Base-by-base conservation (phyloP, 768 basidiomycete genomes). In the Boletus reticulatus region DNA sequence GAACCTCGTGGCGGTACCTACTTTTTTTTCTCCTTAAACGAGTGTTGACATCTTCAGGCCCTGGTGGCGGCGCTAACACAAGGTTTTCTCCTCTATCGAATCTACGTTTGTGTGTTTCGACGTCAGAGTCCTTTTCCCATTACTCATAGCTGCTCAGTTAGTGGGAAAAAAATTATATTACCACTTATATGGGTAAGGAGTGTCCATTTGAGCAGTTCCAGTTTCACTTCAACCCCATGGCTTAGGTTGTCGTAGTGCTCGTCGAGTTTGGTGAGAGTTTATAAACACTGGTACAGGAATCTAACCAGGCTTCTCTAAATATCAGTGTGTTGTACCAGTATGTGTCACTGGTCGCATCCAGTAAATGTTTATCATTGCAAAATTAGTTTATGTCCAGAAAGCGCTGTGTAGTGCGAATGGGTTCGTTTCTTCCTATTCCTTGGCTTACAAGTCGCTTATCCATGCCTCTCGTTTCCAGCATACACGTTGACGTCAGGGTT, bases 191-290 rank as follows among this genome's bases (percentile, higher is more conserved):
- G 38, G 38, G 38, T 39, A n/a, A 39, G 38, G n/a, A 39, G 14
- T 36, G 34, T 36, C 12, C 34, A 36, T 36, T 14, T 36, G 34
- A 36, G 12, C 34, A 36, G 34, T 14, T 36, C 14, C 34, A 36
- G 34, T 36, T 36, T 36, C 1, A 7, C 38, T 39, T 39, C 38
- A 39, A 16, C 16, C 29, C 7, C 31, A 11, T 14, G 31, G n/a
- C 36, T 8, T 16, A 62, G 61, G 19, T 11, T 17, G 1, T 31
- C 17, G 43, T 53, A 6, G 56, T 17, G 2, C 14, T 43, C 7
- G n/a, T 34, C 5, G 45, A 56, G 22, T 3, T 63, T 2, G 62
- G 62, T 63, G 43, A 52, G 50, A 6, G 2, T 19, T 4, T 4
- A 19, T 38, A 3, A 22, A 5, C 17, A 5, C 29, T 11, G 3